Base-by-base conservation (phyloP, 352 stramenopile genomes). In the Detonula confervacea region DNA sequence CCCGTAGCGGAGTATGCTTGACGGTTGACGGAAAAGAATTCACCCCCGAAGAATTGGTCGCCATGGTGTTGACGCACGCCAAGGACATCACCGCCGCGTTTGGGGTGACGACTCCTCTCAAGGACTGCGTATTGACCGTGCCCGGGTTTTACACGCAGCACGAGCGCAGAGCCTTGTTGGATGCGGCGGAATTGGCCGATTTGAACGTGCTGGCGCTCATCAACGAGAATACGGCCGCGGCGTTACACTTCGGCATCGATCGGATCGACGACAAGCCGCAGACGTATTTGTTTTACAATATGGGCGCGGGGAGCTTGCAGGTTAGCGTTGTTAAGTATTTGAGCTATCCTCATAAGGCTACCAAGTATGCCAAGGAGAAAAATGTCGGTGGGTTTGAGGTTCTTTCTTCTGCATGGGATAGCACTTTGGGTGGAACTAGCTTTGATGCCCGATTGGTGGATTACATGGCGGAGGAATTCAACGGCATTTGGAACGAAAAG, bases 191-290 rank as follows among this genome's bases (percentile, higher is more conserved):
- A 65, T 94, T 99, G 72, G 96, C 95, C 0, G 96, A 96, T 11
- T 87, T 99, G 51, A 97, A 97, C 49, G 97, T 98, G 14, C 90
- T 99, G 29, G 95, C 93, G 12, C 81, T 99, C 0, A 97, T 99
- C 83, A 97, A 99, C 67, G 96, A 99, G 77, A 98, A 98, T 84
- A 98, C 97, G 18, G 97, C 97, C n/a, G 96, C 97, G 5, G 97
- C 96, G 9, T 77, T 99, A 18, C 96, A 99, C 64, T 97, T 98
- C 81, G 96, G 90, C 0, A 97, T 99, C 68, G 96, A 98, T 83
- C 93, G 96, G 35, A 95, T 94, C 25, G 97, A 97, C 74, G 96
- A 97, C 22, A 91, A 96, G 56, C 87, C 90, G 12, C 55, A 94
- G 61, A 92, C 92, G 46, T 93, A 98, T 25, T 73, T 99, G 24